These are phyloP conservation scores for Penicillium vulpinum DNA, from an alignment of 2,329 filamentous ascomycete species.

Conservation along the genomic window DNA sequence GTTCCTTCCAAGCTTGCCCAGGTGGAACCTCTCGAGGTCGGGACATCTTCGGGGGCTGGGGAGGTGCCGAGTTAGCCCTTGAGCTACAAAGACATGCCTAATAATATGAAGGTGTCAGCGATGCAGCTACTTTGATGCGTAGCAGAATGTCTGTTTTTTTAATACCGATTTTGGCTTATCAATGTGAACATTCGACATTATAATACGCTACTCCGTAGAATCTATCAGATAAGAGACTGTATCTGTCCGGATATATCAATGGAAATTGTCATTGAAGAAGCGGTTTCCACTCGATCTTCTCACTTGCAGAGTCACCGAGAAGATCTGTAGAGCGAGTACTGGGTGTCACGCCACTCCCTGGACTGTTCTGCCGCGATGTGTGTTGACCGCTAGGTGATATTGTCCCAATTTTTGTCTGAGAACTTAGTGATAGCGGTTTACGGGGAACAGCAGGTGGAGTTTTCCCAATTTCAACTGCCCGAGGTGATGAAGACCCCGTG, in stretches of 20 bases:
- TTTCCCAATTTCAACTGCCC: constrained; percentile 19
- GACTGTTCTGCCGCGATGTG: neutral
- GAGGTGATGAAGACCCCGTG: neutral
- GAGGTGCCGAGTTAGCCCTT: too few relatives aligned
- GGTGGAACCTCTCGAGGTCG: too few relatives aligned
- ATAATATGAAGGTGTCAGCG: too few relatives aligned
- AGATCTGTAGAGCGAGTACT: constrained; percentile 18
- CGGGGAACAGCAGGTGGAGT: constrained; percentile 60
- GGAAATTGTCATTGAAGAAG: constrained; percentile 25
- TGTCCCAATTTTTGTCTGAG: constrained; percentile 12
- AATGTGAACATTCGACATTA: too few relatives aligned
- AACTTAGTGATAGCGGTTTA: constrained; percentile 55
- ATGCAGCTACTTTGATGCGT: neutral
- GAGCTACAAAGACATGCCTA: too few relatives aligned
- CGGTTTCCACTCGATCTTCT: constrained; percentile 34
- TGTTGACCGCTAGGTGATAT: neutral
- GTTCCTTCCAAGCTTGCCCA: too few relatives aligned
- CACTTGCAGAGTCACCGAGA: constrained; percentile 25
- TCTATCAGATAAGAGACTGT: neutral
- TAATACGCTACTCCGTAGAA: neutral
- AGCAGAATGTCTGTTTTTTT: too few relatives aligned
- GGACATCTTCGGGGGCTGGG: too few relatives aligned
- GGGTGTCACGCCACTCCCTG: neutral
- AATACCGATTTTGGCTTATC: too few relatives aligned
- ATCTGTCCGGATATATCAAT: neutral